phyloP scores from a whole-genome alignment of 2,329 filamentous ascomycete species.

The Sporothrix mexicana region DNA sequence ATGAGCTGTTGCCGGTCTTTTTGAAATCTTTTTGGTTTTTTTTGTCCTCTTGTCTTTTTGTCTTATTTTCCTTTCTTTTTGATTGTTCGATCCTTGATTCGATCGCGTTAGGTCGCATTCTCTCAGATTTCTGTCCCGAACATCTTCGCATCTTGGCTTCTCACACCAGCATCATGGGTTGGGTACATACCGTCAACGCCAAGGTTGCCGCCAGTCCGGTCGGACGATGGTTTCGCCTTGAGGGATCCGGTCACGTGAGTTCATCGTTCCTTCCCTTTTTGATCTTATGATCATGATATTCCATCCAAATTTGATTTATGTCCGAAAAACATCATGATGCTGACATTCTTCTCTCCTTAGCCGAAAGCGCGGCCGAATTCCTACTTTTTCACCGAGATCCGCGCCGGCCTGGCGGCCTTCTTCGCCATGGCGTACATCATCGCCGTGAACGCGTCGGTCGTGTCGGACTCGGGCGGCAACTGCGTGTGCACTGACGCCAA shows the following conservation, averaged over 20 bases:
- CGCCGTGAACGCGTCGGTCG: conserved; percentile 72
- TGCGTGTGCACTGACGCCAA: conserved; percentile 65
- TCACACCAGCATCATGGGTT: conserved; percentile 49
- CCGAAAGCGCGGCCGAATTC: conserved; percentile 65
- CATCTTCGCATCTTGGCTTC: not conserved
- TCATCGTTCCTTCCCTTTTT: too few species aligned
- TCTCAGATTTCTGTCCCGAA: not conserved
- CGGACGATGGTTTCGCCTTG: conserved; percentile 77
- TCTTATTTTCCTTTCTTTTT: not conserved
- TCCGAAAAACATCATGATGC: too few species aligned
- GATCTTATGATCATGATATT: too few species aligned
- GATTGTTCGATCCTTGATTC: not conserved
- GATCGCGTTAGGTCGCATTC: not conserved
- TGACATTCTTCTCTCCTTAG: not conserved
- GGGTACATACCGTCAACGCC: conserved; percentile 58
- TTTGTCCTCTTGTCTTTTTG: not conserved
- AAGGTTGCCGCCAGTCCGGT: conserved; percentile 68
- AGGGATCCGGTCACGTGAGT: conserved; percentile 78
- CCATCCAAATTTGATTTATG: too few species aligned
- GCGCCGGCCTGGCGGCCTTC: conserved; percentile 80
- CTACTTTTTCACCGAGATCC: conserved; percentile 76
- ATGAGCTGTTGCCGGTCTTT: not conserved
- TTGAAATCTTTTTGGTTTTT: not conserved
- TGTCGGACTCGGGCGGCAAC: conserved; percentile 77
- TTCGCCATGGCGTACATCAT: conserved; percentile 87